These are phyloP conservation scores for Olyra latifolia DNA, from an alignment of 176 grass and related monocot species.

Conservation along the genomic window DNA sequence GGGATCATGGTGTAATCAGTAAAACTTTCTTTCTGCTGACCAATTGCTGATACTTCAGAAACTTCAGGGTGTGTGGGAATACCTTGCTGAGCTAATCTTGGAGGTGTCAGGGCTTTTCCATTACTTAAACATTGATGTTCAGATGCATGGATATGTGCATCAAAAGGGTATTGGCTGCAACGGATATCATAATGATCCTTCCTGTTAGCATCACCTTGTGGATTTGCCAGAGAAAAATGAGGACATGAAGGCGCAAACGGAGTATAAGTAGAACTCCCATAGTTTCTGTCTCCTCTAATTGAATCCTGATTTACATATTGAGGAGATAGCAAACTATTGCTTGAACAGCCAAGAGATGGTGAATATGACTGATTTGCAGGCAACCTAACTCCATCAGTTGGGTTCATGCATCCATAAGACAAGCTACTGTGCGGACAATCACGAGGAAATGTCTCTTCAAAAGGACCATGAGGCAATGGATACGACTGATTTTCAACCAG, in stretches of 20 bases:
- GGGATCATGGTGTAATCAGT: slow-evolving; percentile 23
- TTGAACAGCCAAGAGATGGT: neutral
- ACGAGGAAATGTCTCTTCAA: neutral
- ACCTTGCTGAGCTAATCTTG: slow-evolving; percentile 4
- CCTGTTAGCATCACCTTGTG: slow-evolving; percentile 12
- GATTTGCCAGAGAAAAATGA: neutral
- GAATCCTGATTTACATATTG: slow-evolving; percentile 31
- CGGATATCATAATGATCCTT: slow-evolving; percentile 31
- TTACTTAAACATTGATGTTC: slow-evolving; percentile 1
- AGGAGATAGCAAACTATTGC: neutral
- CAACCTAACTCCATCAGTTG: slow-evolving; percentile 20
- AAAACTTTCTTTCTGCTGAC: slow-evolving; percentile 23
- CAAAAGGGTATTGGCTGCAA: neutral
- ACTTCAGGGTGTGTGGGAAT: slow-evolving; percentile 17
- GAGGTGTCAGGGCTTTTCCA: neutral
- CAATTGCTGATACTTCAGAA: neutral
- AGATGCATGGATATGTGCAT: slow-evolving; percentile 19
- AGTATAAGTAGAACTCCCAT: neutral
- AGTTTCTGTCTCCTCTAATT: slow-evolving; percentile 9
- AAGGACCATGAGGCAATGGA: neutral
- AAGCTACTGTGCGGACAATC: slow-evolving; percentile 27
- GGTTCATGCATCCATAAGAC: slow-evolving; percentile 17
- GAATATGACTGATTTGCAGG: slow-evolving; percentile 13
- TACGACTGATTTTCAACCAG: slow-evolving; percentile 26
- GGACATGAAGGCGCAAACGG: neutral